These are phyloP conservation scores for Termitomyces sp. DNA, from an alignment of 768 basidiomycete species.

Conservation along the genomic window DNA sequence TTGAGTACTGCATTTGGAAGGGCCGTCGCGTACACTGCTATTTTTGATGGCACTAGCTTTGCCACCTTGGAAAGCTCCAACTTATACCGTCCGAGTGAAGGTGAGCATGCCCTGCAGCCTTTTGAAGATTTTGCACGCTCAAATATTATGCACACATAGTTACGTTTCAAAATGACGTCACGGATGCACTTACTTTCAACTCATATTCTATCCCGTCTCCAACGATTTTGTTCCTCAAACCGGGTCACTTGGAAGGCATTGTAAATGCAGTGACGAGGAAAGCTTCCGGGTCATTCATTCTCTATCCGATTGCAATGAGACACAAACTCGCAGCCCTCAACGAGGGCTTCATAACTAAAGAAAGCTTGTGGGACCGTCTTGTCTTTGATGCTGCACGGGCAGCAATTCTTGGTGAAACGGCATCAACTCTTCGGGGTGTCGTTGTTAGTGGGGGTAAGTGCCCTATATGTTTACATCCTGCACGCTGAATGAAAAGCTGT, in stretches of 20 bases:
- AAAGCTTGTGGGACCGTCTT: constrained; percentile 80
- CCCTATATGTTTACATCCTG: background rate
- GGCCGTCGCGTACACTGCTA: constrained; percentile 71
- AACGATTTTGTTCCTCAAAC: constrained; percentile 71
- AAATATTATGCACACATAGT: constrained; percentile 10
- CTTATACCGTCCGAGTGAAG: constrained; percentile 38
- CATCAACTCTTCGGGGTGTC: constrained; percentile 58
- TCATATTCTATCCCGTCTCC: constrained; percentile 63
- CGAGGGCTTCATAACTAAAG: constrained; percentile 73
- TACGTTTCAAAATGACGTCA: constrained; percentile 25
- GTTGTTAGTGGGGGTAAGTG: constrained; percentile 67
- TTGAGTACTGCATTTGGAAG: constrained; percentile 77
- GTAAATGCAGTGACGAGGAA: constrained; percentile 45
- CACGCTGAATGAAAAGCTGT: background rate
- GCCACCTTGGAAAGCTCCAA: constrained; percentile 56
- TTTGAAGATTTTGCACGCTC: background rate
- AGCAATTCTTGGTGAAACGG: constrained; percentile 52
- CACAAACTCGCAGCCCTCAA: constrained; percentile 68
- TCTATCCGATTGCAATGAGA: constrained; percentile 64
- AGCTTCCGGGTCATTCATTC: constrained; percentile 46
- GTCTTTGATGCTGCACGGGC: constrained; percentile 67
- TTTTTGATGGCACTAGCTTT: constrained; percentile 71
- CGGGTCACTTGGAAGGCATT: constrained; percentile 54
- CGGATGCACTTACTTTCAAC: constrained; percentile 42
- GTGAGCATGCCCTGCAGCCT: constrained; percentile 22